Evolutionary conservation across 352 stramenopile genomes (phyloP).

Genomic region (Phytophthora pseudosyringae): DNA sequence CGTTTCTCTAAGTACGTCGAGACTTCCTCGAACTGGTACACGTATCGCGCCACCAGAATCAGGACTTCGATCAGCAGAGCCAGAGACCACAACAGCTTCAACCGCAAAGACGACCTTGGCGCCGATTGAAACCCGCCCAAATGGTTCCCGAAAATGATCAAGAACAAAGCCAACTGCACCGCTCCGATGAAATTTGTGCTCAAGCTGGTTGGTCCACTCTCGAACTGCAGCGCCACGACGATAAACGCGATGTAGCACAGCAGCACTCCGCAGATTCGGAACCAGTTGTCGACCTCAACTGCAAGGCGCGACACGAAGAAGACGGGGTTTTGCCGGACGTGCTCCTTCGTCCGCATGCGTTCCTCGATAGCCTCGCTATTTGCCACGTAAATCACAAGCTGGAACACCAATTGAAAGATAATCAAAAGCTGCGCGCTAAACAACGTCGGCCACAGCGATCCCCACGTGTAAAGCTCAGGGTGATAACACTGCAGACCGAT

Average conservation of each 20-base stretch:
- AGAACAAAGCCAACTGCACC: slow-evolving; percentile 67
- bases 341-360: slow-evolving; percentile 60
- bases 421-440: slow-evolving; percentile 87
- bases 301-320: slow-evolving; percentile 78
- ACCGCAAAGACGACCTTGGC: slow-evolving; percentile 68
- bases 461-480: slow-evolving; percentile 61
- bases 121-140: slow-evolving; percentile 68
- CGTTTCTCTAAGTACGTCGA: slow-evolving; percentile 65
- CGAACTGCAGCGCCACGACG: slow-evolving; percentile 69
- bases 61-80: slow-evolving; percentile 71
- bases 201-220: slow-evolving; percentile 51
- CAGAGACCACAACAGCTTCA: slow-evolving; percentile 83
- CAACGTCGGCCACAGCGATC: slow-evolving; percentile 76
- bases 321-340: slow-evolving; percentile 73
- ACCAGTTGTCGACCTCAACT: slow-evolving; percentile 82
- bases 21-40: slow-evolving; percentile 84
- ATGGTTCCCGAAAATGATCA: slow-evolving; percentile 74
- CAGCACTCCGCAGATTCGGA: slow-evolving; percentile 64
- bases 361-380: slow-evolving; percentile 78
- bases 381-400: slow-evolving; percentile 85
- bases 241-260: slow-evolving; percentile 81
- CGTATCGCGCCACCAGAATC: slow-evolving; percentile 75
- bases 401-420: slow-evolving; percentile 85
- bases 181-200: slow-evolving; percentile 75
- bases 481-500: slow-evolving; percentile 81